Base-by-base conservation (phyloP, 805 yeast species). In the Peterozyma toletana region DNA sequence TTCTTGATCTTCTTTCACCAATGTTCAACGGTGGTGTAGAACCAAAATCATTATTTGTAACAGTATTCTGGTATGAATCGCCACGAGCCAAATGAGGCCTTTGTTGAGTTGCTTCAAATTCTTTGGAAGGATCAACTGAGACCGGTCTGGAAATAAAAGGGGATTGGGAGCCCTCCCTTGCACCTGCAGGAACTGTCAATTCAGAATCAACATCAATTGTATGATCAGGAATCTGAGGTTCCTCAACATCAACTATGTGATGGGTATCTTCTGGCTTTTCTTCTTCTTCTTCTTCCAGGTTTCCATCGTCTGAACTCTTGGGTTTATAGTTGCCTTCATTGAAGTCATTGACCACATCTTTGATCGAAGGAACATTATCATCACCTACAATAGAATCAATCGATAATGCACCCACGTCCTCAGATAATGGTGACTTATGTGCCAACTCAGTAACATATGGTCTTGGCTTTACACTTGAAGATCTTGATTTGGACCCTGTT, bases 81-180 rank as follows among this genome's bases (percentile, higher is more conserved):
- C 91, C 93, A 48, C 85, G 70, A 2, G 91, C 90, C 53, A 84
- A 67, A 60, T 83, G 86, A 1, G 89, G 88, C 45, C 57, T 67
- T 47, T 33, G 41, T 13, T 39, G 47, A 49, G 62, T 76, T 52
- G 48, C 57, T 46, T 35, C 44, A 11, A 55, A 55, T 34, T 54
- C 60, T 35, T 58, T 53, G 34, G 56, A 51, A 14, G 61, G 59
- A 5, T 35, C 21, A 13, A 37, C 18, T 17, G 34, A 30, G 9
- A 17, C 10, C 11, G 45, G 36, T 27, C 41, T 37, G 13, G 46
- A 21, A n/a, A 30, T 38, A 15, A 53, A 40, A 38, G 62, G 60
- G 0, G 73, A 66, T n/a, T 52, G 46, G 4, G 67, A 51, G 31
- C 74, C 75, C 43, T 70, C 73, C 38, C 67, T 59, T 36, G 67